Base-by-base conservation (phyloP, 257 asterid genomes). In the Oldenlandia corymbosa region DNA sequence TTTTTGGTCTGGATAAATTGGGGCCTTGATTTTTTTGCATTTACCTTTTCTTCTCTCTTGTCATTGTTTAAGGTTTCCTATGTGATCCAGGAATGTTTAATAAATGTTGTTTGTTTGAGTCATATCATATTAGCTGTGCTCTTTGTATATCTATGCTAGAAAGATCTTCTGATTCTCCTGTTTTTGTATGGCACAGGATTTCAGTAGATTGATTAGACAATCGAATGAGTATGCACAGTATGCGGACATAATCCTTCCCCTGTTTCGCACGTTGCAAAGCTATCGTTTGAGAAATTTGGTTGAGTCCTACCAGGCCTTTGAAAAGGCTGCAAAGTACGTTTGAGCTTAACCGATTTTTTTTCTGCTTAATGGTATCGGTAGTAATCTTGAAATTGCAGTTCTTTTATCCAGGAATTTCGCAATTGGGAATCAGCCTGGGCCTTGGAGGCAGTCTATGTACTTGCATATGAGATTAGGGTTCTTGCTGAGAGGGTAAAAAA, bases 401-500 rank as follows among this genome's bases (percentile, higher is more conserved):
- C 96, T 75, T 89, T 92, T 62, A 76, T 88, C 70, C 99, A 89
- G 93, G 99, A 89, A 75, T 89, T 89, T 71, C 97, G 99, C 46
- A 92, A 87, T 73, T 92, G 97, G 96, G 99, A 92, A 69, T 85
- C 96, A 5, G 86, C 96, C 10, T 92, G 99, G 97, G 99, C 94
- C 50, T 74, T 92, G 87, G 97, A 89, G 79, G 87, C 99, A 26
- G 74, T 92, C 30, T 89, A 85, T 61, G 88, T 81, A 28, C 71
- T 89, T 43, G 89, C 93, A 39, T 87, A 82, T 66, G 99, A 92
- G 83, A 87, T 88, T 73, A 82, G 99, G 80, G 71, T 89, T 77
- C 90, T 92, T 61, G 96, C 99, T 31, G 97, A 89, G 79, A 84
- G 79, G 84, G 99, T 92, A 78, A 80, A 80, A n/a, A 67, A 43